Evolutionary conservation across 2,329 filamentous ascomycete genomes (phyloP), one percentile per base, ranked within the genome.

Genomic region (Penicillium sp.): DNA sequence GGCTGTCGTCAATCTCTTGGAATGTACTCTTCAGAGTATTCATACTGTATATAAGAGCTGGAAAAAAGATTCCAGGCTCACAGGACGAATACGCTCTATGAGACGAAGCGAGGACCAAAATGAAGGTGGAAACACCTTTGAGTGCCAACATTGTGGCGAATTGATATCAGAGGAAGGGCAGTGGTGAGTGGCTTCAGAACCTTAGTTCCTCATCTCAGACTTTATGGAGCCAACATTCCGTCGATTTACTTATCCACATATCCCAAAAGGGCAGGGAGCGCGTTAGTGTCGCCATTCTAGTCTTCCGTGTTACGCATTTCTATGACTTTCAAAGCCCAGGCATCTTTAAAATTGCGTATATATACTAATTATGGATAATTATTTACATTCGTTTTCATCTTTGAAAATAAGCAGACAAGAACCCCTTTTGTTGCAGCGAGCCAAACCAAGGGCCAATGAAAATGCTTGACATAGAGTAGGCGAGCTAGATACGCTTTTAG

Each of bases 11-110:
- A 2, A 54, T 54, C 6, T 24, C 35, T 24, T 35, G 5, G 9
- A 49, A 41, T 16, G 52, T 44, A 7, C 29, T 21, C 14, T 24
- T 10, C 46, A 49, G 31, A 21, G 45, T 35, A 33, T 24, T 14
- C 8, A 5, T 7, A 14, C 24, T 27, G 19, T 54, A 49, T 24
- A 4, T 35, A 7, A 37, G 52, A 44, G 45, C 35, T 14, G 52
- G 52, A 35, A 45, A 54, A 13, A 46, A 54, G 5, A 54, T 49
- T n/a, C 45, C 52, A 11, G 52, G 52, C 31, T 54, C 52, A 37
- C 52, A 49, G 5, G 45, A 27, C 21, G 52, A 45, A 54, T 49
- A 33, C 2, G 48, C 33, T 5, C 11, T 9, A 27, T 41, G 46
- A 48, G n/a, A 19, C 46, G 11, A 31, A n/a, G 29, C n/a, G 7